Base-by-base conservation (phyloP, 805 yeast species). In the Spathaspora arborariae region DNA sequence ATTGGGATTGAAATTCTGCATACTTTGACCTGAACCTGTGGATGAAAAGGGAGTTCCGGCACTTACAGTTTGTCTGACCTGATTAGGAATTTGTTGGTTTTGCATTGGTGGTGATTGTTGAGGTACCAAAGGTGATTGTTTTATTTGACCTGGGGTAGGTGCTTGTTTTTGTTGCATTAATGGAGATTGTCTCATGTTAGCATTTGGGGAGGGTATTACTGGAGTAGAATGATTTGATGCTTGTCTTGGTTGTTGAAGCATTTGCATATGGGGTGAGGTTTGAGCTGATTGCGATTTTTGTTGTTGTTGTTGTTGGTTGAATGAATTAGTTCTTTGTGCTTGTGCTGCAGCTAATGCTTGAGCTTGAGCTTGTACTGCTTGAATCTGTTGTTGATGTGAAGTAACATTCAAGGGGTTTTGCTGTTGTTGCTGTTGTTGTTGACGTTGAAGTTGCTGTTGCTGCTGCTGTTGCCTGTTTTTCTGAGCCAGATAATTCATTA, bases 401-500 rank as follows among this genome's bases (percentile, higher is more conserved):
- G 41, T 27, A 52, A 50, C 34, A 52, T 56, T 15, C 55, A 45
- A 45, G 62, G 36, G 33, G 13, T 24, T 26, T 16, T 26, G 66
- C 41, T 65, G 63, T 39, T 57, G 64, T 43, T 38, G 49, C 40
- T 49, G 55, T 34, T 40, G 52, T 33, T 63, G 65, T 22, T 43
- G 56, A 21, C 58, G 64, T 36, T 56, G 64, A 42, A 58, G 65
- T 41, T 58, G 66, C 40, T 55, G 65, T 9, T 48, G 51, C 30
- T 41, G 49, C 9, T 51, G 55, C 6, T 38, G 41, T 22, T 49
- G 52, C 42, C 43, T 49, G 54, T 58, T 57, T 56, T 75, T 73
- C 51, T 78, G 80, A 9, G 70, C 72, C 51, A 74, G 79, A 55
- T 78, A 80, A 46, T 76, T 78, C 44, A 81, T 67, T 57, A 84